Base-by-base conservation (phyloP, 1,284 basidiomycete genomes). In the Puccinia triticina region DNA sequence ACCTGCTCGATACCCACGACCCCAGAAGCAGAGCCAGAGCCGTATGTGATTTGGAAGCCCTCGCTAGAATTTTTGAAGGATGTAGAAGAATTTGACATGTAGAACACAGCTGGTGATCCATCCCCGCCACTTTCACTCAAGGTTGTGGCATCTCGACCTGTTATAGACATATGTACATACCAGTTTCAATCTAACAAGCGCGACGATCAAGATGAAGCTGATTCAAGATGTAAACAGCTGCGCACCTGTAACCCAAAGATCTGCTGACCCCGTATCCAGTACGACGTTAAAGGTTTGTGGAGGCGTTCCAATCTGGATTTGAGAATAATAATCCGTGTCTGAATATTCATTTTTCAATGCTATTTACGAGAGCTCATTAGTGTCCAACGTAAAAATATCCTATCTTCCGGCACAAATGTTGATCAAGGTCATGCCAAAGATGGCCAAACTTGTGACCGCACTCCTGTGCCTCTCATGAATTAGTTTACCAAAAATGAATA, bases 201-300 rank as follows among this genome's bases (percentile, higher is more conserved):
- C 23, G n/a, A 46, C n/a, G n/a, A n/a, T n/a, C n/a, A n/a, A n/a
- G n/a, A n/a, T n/a, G n/a, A 43, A 53, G 43, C 23, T 50, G 26
- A 18, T 5, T 77, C 53, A 55, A 48, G n/a, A 29, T 46, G 12
- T 73, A 73, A 11, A n/a, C 43, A 64, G n/a, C 21, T 18, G 18
- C 11, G 84, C 73, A 82, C 85, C 85, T 21, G 86, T 86, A 34
- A 88, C 83, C 85, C 87, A 87, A 75, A 89, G 86, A 85, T 89
- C 89, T 23, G 88, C 85, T 0, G 88, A 88, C 11, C 89, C 89
- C 7, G 89, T 90, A 85, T 90, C 89, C 74, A 90, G 86, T 74
- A 89, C 87, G 75, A 89, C 84, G 73, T 88, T 85, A 83, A 90
- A 89, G 75, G 86, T 84, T 81, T 89, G 88, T 10, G 87, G 84